Percentiles rank a stretch among this genome's conserved stretches.
Conservation (phyloP, 2,329 filamentous ascomycete genomes). For the Claviceps cyperi region DNA sequence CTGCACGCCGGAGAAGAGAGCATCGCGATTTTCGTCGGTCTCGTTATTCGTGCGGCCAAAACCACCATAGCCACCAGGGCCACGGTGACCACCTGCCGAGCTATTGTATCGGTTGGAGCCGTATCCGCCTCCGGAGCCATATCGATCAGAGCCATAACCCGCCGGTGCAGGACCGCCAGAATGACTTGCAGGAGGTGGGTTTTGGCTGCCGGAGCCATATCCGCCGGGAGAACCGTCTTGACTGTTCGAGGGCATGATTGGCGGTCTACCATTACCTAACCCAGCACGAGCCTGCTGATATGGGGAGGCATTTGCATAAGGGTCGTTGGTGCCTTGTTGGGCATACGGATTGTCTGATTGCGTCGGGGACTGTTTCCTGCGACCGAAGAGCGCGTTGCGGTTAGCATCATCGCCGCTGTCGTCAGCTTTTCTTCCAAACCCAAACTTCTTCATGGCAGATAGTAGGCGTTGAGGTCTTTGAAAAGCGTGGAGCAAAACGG, state of each 20-base stretch:
- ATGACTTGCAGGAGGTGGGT: constrained; percentile 6
- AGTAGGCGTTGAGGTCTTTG: not conserved
- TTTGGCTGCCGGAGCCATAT: constrained; percentile 8
- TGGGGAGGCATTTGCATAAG: constrained; percentile 30
- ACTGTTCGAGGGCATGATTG: constrained; percentile 17
- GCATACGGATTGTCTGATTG: constrained; percentile 44
- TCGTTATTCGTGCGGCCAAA: constrained; percentile 31
- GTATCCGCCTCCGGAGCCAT: constrained; percentile 36
- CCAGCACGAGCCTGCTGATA: constrained; percentile 29
- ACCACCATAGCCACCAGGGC: constrained; percentile 47
- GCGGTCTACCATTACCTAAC: constrained; percentile 16
- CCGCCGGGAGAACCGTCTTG: constrained; percentile 6
- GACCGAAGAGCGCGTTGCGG: constrained; percentile 37
- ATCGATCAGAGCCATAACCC: constrained; percentile 40
- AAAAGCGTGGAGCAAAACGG: not conserved
- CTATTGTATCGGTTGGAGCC: constrained; percentile 31
- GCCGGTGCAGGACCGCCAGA: constrained; percentile 13
- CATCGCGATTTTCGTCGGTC: constrained; percentile 43
- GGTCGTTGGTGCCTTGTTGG: constrained; percentile 33
- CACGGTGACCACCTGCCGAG: constrained; percentile 22
- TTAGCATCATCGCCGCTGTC: constrained; percentile 33
- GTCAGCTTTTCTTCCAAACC: constrained; percentile 40
- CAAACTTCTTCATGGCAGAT: constrained; percentile 42
- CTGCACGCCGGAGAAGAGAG: constrained; percentile 45
- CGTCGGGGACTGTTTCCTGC: constrained; percentile 35